Evolutionary conservation across 192 early-diverging fungal species (phyloP).

Genomic region (Coemansia sp.): DNA sequence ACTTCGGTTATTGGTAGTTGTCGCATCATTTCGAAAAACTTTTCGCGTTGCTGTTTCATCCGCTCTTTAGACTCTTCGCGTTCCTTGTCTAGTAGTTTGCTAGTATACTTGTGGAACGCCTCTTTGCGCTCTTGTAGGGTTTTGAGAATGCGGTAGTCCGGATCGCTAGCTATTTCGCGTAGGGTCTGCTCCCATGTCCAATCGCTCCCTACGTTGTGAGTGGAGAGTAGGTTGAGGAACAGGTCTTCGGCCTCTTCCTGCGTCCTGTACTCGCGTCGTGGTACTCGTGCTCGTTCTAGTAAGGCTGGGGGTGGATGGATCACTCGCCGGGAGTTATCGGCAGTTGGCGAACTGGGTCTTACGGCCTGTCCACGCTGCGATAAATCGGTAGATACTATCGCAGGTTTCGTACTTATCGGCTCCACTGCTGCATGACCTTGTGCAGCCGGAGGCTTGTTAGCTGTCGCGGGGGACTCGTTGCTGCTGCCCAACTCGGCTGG

Average conservation of each 20-base stretch:
- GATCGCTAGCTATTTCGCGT: conserved; percentile 80
- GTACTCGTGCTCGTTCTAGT: conserved; percentile 16
- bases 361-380: background rate
- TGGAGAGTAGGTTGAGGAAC: conserved; percentile 74
- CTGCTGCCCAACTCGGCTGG: conserved; percentile 62
- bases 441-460: background rate
- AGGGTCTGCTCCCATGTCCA: conserved; percentile 97
- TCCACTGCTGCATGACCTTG: background rate
- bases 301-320: background rate
- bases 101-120: conserved; percentile 76
- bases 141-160: conserved; percentile 81
- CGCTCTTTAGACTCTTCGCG: conserved; percentile 8
- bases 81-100: conserved; percentile 60
- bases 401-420: background rate
- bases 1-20: conserved; percentile 57
- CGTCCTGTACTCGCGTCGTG: conserved; percentile 66
- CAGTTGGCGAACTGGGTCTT: background rate
- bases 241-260: conserved; percentile 81
- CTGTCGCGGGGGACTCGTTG: background rate
- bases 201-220: conserved; percentile 69
- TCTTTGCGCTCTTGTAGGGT: conserved; percentile 80
- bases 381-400: background rate
- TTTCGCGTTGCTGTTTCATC: conserved; percentile 55
- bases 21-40: conserved; percentile 61
- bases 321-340: background rate